Base-by-base conservation (phyloP, 768 basidiomycete species). In the Russula abietina region DNA sequence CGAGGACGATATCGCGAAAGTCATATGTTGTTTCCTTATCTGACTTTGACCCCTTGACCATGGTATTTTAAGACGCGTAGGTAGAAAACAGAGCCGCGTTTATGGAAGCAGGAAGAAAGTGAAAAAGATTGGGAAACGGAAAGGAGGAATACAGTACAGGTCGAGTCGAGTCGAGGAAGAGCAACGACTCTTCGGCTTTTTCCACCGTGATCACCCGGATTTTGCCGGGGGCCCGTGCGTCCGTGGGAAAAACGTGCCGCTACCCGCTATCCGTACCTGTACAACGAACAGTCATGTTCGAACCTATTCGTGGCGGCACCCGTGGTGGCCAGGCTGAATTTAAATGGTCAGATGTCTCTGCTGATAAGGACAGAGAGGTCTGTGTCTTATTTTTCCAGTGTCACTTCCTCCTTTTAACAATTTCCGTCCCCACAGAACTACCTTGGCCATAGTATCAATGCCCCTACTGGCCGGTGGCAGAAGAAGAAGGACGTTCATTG, bases 401-500 rank as follows among this genome's bases (percentile, higher is more conserved):
- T 24, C 46, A 2, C 7, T 56, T 19, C 36, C 48, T 6, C 22
- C 16, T 11, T 12, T 43, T 49, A 28, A 54, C n/a, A 32, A 49
- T 7, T 60, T 22, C 12, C 22, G 19, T 17, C 36, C 24, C 17
- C 26, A 14, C 70, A 98, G 88, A 88, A 97, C 75, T 98, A 98
- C 73, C 84, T 98, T 3, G 95, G 95, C 5, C 92, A 96, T 72
- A 91, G 91, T 57, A 84, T 97, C 76, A 95, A 95, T 70, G 95
- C 95, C 2, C 95, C 95, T 0, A 91, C 91, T 1, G 95, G 95
- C 1, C 80, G 95, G 52, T 98, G 95, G 95, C 95, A 97, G 76
- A 95, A 95, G 76, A 93, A 93, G 77, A 93, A 95, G 73, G 95
- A 98, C 70, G 77, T 98, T 17, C 94, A 96, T 70, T 98, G 95